Evolutionary conservation across 2,329 filamentous ascomycete genomes (phyloP).

Genomic region (Botrytis pseudocinerea): DNA sequence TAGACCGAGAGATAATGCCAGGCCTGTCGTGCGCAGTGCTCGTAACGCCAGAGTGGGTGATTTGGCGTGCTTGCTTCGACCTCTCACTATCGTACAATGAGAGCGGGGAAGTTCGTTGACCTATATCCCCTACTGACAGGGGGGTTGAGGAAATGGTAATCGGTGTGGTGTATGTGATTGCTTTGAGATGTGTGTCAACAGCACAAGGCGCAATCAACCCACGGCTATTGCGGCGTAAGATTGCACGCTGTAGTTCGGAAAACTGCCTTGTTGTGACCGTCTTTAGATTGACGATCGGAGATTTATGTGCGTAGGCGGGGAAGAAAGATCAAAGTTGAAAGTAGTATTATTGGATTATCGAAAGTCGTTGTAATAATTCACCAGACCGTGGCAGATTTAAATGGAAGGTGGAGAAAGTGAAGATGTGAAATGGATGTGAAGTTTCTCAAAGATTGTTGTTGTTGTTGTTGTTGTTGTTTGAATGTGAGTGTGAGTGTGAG

Average conservation of each 20-base stretch:
- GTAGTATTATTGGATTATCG: conserved; percentile 3
- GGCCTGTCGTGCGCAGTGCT: conserved; percentile 53
- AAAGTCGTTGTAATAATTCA: not conserved
- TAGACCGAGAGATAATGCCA: conserved; percentile 59
- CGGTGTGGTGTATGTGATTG: conserved; percentile 18
- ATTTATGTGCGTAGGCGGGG: conserved; percentile 1
- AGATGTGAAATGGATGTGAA: not conserved
- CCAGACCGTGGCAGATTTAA: not conserved
- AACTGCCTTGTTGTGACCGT: conserved; percentile 13
- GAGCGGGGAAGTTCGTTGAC: conserved; percentile 8
- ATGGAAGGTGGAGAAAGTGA: not conserved
- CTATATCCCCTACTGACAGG: not conserved
- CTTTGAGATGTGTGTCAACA: conserved; percentile 12
- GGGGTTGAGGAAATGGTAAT: conserved; percentile 5
- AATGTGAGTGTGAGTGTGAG: not conserved
- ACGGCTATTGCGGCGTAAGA: conserved; percentile 19
- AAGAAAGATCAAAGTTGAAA: not conserved
- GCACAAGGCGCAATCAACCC: conserved; percentile 22
- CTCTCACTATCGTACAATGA: not conserved
- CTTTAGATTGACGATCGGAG: conserved; percentile 10
- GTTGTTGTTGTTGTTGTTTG: not conserved
- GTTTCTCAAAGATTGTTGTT: not conserved
- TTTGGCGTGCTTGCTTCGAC: conserved; percentile 6
- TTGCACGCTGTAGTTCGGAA: conserved; percentile 10
- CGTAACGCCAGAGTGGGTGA: conserved; percentile 55